Base-by-base conservation (phyloP, 257 asterid species). In the Primulina eburnea region DNA sequence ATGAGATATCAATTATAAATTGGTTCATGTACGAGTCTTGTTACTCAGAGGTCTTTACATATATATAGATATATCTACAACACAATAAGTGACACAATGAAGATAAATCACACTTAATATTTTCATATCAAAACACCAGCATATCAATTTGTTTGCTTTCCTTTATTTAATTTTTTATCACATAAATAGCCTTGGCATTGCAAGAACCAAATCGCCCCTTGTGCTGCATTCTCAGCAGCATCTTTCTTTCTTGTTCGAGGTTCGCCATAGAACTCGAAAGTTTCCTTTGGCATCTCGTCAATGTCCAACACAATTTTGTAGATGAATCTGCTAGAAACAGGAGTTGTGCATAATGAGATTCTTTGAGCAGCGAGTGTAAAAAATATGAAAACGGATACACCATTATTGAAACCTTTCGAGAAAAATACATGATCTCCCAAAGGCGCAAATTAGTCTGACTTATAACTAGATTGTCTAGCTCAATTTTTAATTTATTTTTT, bases 211-310 rank as follows among this genome's bases (percentile, higher is more conserved):
- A 94, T 84, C 7, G 87, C 92, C 35, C 89, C 97, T 60, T 81
- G 79, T 18, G 99, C 97, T 26, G 99, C 97, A 40, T 67, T 77
- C 75, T 91, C 93, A 6, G 95, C 80, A 4, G 97, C 97, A 37
- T 89, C 97, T 77, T 88, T 91, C 85, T 86, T 94, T 75, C 71
- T 89, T 21, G 68, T 16, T 66, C 67, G 79, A 64, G 86, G 75
- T 60, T 80, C 88, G 61, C 99, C 99, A 47, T 78, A 79, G 60
- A 82, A 81, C 79, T 91, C 97, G 37, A 89, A 26, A 37, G 52
- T 64, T 78, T 75, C 83, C 7, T 70, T 34, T 33, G 71, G 72
- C 40, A 63, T 34, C 50, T 85, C 97, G 28, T 80, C 92, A 0
- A 86, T 84, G 70, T 81, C 85, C 71, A 94, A 58, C 73, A 75